Evolutionary conservation across 1,139 yeast genomes (phyloP), one percentile per base, ranked within the genome.

Genomic region (Candida sp.): DNA sequence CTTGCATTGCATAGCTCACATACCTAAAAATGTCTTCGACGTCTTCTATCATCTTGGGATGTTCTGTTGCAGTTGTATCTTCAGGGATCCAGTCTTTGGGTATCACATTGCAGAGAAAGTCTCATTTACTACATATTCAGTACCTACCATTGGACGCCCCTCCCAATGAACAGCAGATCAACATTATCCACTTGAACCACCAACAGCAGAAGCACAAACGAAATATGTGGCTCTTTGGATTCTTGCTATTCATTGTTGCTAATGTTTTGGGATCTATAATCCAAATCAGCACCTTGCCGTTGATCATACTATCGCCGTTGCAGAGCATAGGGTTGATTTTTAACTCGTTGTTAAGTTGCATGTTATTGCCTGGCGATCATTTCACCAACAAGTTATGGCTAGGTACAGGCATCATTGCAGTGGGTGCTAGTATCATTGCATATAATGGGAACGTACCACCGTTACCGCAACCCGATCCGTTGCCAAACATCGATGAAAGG

Each of bases 271-370:
- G 98, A 1, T 88, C 96, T 3, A 77, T 89, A 32, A 88, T 91
- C 34, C 97, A 92, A 67, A 85, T 92, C 41, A 83, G 96, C 2
- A 88, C 97, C 1, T 73, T 92, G 42, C 97, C 97, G 0, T 73
- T 92, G 54, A 88, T 91, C 46, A 80, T 92, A 3, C 68, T 91
- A 50, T 86, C 93, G 34, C 97, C 97, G 0, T 70, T 92, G 47
- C 97, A 92, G 66, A 92, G 96, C 32, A 85, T 88, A 12, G 97
- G 97, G 0, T 77, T 92, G 34, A 93, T 91, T 3, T 91, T 92
- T 75, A 92, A 92, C 67, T 84, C 96, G 4, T 58, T 77, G 1
- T 68, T 90, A 7, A 88, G 92, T 59, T 90, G 96, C 46, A 66
- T 88, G 27, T 57, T 90, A 27, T 67, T 92, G 22, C 80, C 91